Conservation (phyloP, 2,329 filamentous ascomycete species). For the Aspergillus sp. region DNA sequence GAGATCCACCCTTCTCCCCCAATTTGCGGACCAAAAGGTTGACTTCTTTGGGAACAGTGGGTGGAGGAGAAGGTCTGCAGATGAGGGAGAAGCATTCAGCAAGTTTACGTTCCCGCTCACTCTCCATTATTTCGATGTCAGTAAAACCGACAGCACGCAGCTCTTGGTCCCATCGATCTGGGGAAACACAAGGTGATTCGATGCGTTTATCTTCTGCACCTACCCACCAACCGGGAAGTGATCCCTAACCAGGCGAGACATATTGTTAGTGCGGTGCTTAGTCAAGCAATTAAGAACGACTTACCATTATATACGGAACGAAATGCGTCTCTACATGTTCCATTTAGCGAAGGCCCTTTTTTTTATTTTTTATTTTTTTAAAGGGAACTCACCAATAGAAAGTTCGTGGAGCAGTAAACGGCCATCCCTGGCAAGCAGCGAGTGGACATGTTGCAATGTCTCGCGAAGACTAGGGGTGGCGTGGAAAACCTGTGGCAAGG, state of each 20-base stretch:
- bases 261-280: not conserved
- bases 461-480: conserved; percentile 15
- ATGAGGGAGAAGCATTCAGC: conserved; percentile 3
- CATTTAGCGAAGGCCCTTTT: not conserved
- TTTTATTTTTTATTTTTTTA: not conserved
- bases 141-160: conserved; percentile 15
- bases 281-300: not conserved
- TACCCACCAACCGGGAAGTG: not conserved
- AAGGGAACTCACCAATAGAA: not conserved
- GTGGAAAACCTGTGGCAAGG: conserved; percentile 9
- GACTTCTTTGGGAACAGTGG: not conserved
- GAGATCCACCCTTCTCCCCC: not conserved
- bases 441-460: conserved; percentile 20
- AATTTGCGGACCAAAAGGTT: not conserved
- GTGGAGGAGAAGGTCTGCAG: no score
- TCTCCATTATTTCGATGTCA: conserved; percentile 3
- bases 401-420: conserved; percentile 44
- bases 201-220: not conserved
- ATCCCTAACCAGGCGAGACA: not conserved
- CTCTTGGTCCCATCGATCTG: conserved; percentile 13
- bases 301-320: not conserved
- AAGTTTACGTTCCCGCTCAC: not conserved
- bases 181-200: conserved; percentile 10
- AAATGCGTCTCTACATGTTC: not conserved
- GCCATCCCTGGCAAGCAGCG: conserved; percentile 37